Conservation (phyloP, 495 filamentous ascomycete genomes). For the Trichoderma erinaceum region DNA sequence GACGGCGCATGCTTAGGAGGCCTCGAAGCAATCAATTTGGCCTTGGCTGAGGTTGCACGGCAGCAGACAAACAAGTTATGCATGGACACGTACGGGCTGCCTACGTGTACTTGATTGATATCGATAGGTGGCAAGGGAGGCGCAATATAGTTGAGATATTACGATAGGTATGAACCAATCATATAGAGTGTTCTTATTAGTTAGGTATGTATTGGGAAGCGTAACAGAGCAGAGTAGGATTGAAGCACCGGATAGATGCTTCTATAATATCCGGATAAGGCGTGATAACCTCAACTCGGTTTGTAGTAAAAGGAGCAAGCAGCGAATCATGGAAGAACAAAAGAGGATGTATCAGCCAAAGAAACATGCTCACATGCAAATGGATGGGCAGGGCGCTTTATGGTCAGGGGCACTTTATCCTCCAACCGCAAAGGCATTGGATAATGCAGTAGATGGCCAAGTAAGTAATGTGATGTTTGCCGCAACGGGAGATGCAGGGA, state of each 20-base stretch:
- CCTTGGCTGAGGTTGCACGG: neutral
- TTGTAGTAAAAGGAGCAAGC: no score
- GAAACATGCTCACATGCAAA: no score
- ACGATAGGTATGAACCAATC: no score
- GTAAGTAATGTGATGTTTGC: neutral
- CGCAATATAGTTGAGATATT: no score
- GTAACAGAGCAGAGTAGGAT: neutral
- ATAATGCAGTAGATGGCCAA: neutral
- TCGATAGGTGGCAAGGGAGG: no score
- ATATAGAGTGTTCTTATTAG: no score
- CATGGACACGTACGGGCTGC: neutral
- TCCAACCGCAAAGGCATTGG: neutral
- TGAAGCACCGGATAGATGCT: neutral
- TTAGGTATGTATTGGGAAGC: neutral
- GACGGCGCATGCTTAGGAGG: no score
- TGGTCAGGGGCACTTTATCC: neutral
- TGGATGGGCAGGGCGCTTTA: no score
- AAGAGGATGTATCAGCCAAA: no score
- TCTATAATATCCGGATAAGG: conserved; percentile 2
- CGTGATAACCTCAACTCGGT: neutral
- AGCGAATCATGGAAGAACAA: no score
- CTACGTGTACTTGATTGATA: neutral
- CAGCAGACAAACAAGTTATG: neutral
- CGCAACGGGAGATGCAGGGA: conserved; percentile 3
- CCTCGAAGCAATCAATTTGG: neutral